Conservation (phyloP, 306 rosid species). For the Castanea crenata region DNA sequence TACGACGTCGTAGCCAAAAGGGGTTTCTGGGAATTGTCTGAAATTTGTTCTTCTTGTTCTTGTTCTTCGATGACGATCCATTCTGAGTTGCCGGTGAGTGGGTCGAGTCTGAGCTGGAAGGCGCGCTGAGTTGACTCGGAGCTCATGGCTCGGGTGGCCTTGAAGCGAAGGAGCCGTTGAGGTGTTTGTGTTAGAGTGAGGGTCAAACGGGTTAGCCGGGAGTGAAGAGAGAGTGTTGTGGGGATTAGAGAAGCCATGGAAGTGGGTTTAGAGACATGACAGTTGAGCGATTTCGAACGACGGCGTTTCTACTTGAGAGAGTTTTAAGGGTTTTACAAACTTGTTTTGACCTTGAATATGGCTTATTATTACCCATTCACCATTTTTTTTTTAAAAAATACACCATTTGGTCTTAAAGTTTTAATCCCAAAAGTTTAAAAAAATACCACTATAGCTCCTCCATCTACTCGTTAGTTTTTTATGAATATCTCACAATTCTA, state of each 20-base stretch:
- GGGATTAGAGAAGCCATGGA: constrained; percentile 32
- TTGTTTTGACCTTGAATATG: too few relatives aligned
- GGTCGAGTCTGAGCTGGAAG: constrained; percentile 79
- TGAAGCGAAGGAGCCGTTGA: constrained; percentile 5
- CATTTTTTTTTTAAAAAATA: too few relatives aligned
- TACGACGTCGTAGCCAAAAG: constrained; percentile 77
- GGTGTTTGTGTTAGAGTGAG: neutral
- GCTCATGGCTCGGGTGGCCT: constrained; percentile 53
- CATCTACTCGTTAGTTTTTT: too few relatives aligned
- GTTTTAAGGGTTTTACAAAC: too few relatives aligned
- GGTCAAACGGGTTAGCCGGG: neutral
- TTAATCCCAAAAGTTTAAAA: too few relatives aligned
- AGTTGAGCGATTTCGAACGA: neutral
- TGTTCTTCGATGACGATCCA: constrained; percentile 82
- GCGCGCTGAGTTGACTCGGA: constrained; percentile 45
- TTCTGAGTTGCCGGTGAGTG: constrained; percentile 85
- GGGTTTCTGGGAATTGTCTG: constrained; percentile 35
- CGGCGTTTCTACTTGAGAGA: too few relatives aligned
- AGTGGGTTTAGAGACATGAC: neutral
- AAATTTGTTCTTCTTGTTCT: constrained; percentile 22
- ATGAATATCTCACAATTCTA: too few relatives aligned
- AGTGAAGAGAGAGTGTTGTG: constrained; percentile 33
- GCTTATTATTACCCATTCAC: too few relatives aligned
- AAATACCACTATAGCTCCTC: too few relatives aligned
- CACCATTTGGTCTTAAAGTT: too few relatives aligned